A percentile compares a stretch with the other conserved stretches of the same genome.
Evolutionary conservation across 2,329 filamentous ascomycete species (phyloP).

Genomic region (Pseudogymnoascus sp.): DNA sequence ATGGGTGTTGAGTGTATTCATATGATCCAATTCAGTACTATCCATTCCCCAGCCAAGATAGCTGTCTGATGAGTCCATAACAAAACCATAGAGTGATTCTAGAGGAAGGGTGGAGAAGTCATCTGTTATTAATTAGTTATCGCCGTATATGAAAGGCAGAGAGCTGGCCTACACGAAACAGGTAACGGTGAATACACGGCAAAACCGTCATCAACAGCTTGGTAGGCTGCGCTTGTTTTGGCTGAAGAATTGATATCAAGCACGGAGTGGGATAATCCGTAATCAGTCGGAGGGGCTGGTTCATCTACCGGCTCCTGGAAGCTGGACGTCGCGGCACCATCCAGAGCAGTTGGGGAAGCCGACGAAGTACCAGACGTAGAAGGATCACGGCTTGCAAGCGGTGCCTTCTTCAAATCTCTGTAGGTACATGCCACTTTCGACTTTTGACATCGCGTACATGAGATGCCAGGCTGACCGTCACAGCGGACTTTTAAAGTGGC

Average conservation of each 20-base stretch:
- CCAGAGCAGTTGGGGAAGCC: background rate
- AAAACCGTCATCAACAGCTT: background rate
- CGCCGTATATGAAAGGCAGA: background rate
- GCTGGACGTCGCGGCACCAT: background rate
- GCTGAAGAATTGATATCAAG: background rate
- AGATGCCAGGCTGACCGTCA: conserved; percentile 11
- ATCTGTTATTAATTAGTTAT: conserved; percentile 9
- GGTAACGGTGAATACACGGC: background rate
- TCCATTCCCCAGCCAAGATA: conserved; percentile 15
- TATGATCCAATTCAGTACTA: conserved; percentile 11
- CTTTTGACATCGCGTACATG: conserved; percentile 10
- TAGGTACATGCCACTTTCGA: conserved; percentile 12
- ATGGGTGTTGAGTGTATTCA: conserved; percentile 11
- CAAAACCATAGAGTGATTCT: conserved; percentile 13
- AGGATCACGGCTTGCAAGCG: background rate
- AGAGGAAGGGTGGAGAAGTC: conserved; percentile 13
- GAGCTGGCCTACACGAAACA: background rate
- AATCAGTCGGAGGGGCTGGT: background rate
- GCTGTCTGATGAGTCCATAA: conserved; percentile 14
- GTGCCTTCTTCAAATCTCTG: conserved; percentile 4
- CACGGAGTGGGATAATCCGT: background rate
- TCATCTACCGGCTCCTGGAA: background rate
- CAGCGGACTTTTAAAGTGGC: conserved; percentile 13
- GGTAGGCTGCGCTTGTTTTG: background rate
- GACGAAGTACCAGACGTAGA: background rate